Evolutionary conservation across 2,329 filamentous ascomycete species (phyloP).

Genomic region (Lasiodiplodia citricola): DNA sequence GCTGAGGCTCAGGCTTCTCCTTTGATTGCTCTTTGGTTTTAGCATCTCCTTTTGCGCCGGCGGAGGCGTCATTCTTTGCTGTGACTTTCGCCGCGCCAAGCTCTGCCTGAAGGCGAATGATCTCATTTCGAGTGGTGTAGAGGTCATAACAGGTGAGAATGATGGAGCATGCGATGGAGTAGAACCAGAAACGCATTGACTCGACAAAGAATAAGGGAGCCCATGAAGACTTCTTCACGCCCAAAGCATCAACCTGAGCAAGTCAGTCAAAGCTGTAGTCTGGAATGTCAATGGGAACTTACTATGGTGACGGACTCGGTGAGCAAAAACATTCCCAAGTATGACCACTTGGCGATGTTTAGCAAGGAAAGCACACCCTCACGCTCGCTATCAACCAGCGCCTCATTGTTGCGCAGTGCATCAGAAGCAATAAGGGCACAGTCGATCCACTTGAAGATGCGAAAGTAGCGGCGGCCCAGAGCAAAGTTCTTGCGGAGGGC

Average conservation of each 20-base stretch:
- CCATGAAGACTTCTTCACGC: conserved; percentile 19
- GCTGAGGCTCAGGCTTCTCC: neutral
- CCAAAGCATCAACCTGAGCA: conserved; percentile 23
- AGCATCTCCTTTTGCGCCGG: neutral
- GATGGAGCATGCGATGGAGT: conserved; percentile 23
- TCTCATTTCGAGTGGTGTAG: conserved; percentile 5
- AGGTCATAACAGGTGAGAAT: conserved; percentile 19
- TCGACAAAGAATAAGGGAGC: conserved; percentile 22
- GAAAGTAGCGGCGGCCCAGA: conserved; percentile 25
- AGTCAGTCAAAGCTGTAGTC: conserved; percentile 1
- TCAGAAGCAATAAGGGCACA: conserved; percentile 16
- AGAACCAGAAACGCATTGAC: conserved; percentile 27
- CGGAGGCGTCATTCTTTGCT: neutral
- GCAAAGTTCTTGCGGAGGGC: conserved; percentile 25
- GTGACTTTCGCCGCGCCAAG: neutral
- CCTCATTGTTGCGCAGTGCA: conserved; percentile 9
- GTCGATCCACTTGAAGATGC: conserved; percentile 26
- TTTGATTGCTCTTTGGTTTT: neutral
- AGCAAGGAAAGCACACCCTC: conserved; percentile 17
- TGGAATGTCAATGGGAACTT: neutral
- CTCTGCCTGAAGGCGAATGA: neutral
- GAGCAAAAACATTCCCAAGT: conserved; percentile 24
- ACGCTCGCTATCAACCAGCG: conserved; percentile 4
- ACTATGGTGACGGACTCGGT: conserved; percentile 24
- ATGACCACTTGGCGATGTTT: conserved; percentile 19